Evolutionary conservation across 192 early-diverging fungal genomes (phyloP), one percentile per base, ranked within the genome.

Genomic region (Coemansia sp.): DNA sequence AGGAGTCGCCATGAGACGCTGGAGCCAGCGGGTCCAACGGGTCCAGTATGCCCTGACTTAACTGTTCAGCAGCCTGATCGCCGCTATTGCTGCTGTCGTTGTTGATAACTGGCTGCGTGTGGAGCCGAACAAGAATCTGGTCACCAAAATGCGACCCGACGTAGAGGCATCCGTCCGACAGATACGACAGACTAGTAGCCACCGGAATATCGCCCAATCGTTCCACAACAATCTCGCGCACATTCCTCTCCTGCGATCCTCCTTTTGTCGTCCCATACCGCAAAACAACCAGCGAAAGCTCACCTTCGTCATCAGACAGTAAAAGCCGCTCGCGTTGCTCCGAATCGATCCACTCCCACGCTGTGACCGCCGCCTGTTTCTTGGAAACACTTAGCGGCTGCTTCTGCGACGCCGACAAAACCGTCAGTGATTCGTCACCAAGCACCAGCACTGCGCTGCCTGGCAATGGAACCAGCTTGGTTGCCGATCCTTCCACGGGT

Each of bases 81-180:
- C 26, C 3, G 26, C 26, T 26, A 3, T 26, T 26, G 26, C 26
- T 26, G 26, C 26, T 26, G 38, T 16, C 10, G 42, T 39, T 50
- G 12, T 74, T n/a, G n/a, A n/a, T 54, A 32, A 86, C 74, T 15
- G 80, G 69, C 63, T 88, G 73, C 0, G 64, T 71, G 18, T 75
- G 75, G 38, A 98, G 75, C n/a, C 86, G 62, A 5, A 93, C 75
- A 6, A 98, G 76, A 59, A 90, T 82, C 15, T 95, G 95, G 72
- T 98, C 95, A 10, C 91, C 94, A 52, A 84, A 88, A 65, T 92
- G 86, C 6, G 94, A 96, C 5, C 97, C 96, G 63, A 98, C 67
- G 72, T 87, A 99, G 8, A 92, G 80, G 63, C 84, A 85, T 37
- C 89, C 89, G 18, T 86, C 77, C 48, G 82, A 86, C 18, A 98